phyloP scores from a whole-genome alignment of 208 protist species.

The Angomonas deanei region DNA sequence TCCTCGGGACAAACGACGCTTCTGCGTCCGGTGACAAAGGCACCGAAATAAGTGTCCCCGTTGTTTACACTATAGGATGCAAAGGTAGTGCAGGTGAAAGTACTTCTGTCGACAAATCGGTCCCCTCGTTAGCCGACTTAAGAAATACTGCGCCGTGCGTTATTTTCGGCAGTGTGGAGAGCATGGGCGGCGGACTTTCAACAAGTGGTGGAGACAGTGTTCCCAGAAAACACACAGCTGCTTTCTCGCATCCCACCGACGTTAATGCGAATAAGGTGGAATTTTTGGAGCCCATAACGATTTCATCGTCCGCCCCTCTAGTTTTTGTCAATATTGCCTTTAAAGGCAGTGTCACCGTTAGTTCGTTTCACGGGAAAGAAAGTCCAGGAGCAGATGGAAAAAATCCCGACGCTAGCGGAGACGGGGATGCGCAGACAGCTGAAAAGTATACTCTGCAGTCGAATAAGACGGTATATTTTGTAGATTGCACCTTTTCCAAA shows the following conservation, averaged over 20 bases:
- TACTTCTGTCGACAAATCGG: neutral
- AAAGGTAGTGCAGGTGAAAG: neutral
- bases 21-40: neutral
- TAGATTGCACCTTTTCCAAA: neutral
- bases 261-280: neutral
- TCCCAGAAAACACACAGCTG: too few relatives aligned
- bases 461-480: neutral
- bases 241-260: neutral
- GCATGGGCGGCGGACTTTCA: too few relatives aligned
- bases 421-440: too few relatives aligned
- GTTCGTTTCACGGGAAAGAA: neutral
- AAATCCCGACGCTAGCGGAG: too few relatives aligned
- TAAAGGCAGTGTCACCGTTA: neutral
- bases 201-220: too few relatives aligned
- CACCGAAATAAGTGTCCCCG: neutral
- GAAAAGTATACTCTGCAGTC: too few relatives aligned
- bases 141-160: neutral
- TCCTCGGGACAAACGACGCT: neutral
- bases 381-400: neutral
- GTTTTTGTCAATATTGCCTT: neutral
- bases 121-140: neutral
- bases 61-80: neutral
- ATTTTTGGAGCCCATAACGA: neutral
- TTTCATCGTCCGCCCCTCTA: neutral
- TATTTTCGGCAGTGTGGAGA: neutral